These are phyloP conservation scores for Boletus rex-veris DNA, from an alignment of 768 basidiomycete genomes.

Conservation along the genomic window DNA sequence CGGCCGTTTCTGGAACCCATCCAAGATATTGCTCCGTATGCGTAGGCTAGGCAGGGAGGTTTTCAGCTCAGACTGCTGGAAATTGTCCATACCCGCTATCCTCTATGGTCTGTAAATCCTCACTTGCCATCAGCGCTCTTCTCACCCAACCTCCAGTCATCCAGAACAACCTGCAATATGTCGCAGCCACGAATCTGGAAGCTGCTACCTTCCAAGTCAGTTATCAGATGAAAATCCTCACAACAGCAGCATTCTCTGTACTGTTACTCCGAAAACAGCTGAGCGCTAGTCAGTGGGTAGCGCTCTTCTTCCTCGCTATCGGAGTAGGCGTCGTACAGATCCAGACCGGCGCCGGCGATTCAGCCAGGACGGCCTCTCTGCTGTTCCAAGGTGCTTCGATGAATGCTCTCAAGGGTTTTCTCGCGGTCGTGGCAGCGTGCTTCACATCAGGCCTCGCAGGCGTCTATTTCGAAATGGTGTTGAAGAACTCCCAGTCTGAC, in stretches of 20 bases:
- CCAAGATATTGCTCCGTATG: constrained; percentile 42
- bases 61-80: constrained; percentile 93
- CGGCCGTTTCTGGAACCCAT: constrained; percentile 37
- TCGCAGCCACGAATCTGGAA: constrained; percentile 89
- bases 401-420: constrained; percentile 81
- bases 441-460: constrained; percentile 95
- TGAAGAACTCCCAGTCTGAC: constrained; percentile 85
- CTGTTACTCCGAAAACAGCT: constrained; percentile 75
- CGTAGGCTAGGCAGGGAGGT: constrained; percentile 63
- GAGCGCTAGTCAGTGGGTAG: constrained; percentile 73
- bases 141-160: constrained; percentile 49
- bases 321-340: constrained; percentile 91
- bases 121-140: background rate
- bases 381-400: constrained; percentile 51
- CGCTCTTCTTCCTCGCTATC: constrained; percentile 78
- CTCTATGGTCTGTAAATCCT: constrained; percentile 61
- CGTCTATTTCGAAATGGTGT: constrained; percentile 97
- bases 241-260: constrained; percentile 88
- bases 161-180: constrained; percentile 94
- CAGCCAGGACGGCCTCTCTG: constrained; percentile 27
- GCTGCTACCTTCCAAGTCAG: constrained; percentile 97
- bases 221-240: constrained; percentile 97
- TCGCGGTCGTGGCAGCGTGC: constrained; percentile 88
- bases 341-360: constrained; percentile 43
- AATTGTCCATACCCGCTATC: constrained; percentile 93